A percentile compares a stretch with the other conserved stretches of the same genome.
phyloP scores from a whole-genome alignment of 306 rosid species.

The Trichosanthes truncata region DNA sequence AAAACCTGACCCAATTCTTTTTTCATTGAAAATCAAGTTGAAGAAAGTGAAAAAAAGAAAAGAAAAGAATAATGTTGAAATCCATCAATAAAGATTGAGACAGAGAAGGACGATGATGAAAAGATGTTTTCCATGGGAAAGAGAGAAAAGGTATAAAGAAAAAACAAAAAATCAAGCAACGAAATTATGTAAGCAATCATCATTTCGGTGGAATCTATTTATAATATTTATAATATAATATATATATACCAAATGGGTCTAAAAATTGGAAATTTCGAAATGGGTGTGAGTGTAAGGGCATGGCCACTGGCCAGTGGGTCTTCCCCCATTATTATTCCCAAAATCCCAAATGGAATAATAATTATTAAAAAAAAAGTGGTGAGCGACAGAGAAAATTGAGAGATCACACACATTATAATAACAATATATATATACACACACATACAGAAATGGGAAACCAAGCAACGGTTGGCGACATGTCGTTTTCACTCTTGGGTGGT shows the following conservation, averaged over 20 bases:
- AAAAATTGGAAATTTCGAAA: constrained; percentile 21
- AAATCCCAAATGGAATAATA: constrained; percentile 13
- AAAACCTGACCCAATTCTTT: not conserved
- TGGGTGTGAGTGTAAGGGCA: constrained; percentile 15
- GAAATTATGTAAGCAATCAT: constrained; percentile 1
- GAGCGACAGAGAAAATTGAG: not conserved
- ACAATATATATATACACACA: not conserved
- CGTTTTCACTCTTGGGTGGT: constrained; percentile 75
- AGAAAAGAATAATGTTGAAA: not conserved
- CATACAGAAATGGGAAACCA: constrained; percentile 16
- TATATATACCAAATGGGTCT: not conserved
- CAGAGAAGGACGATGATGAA: not conserved
- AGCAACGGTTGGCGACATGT: constrained; percentile 64
- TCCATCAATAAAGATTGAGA: constrained; percentile 1
- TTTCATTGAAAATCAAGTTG: not conserved
- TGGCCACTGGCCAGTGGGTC: not conserved
- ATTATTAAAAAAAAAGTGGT: constrained; percentile 4
- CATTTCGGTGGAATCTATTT: not conserved
- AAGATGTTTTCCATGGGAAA: not conserved
- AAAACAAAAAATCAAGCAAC: not conserved
- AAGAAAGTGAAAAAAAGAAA: not conserved
- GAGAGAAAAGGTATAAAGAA: not conserved
- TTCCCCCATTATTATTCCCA: constrained; percentile 1
- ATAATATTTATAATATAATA: not conserved
- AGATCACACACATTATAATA: not conserved